These are phyloP conservation scores for Pyrenophora graminea DNA, from an alignment of 2,329 filamentous ascomycete species.

Conservation along the genomic window DNA sequence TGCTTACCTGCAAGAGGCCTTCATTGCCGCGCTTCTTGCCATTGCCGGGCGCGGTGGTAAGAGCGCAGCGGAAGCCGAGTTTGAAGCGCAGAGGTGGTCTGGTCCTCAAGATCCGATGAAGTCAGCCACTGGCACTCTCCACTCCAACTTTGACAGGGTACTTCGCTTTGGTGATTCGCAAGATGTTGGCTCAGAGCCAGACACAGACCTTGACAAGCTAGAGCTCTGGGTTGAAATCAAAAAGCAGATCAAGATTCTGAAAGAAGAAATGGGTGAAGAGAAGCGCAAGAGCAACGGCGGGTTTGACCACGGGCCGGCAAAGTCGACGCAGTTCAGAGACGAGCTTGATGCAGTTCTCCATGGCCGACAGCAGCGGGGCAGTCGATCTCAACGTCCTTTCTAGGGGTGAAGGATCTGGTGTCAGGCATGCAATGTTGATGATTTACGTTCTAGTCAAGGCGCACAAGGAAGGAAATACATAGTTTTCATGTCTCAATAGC, in stretches of 20 bases:
- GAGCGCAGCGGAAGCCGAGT: constrained; percentile 8
- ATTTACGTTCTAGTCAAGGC: too few relatives aligned
- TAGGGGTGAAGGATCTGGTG: too few relatives aligned
- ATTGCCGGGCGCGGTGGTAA: constrained; percentile 36
- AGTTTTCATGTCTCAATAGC: too few relatives aligned
- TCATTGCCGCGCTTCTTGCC: constrained; percentile 47
- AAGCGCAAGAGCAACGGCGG: neutral
- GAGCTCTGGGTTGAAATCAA: constrained; percentile 50
- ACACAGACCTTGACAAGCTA: constrained; percentile 42
- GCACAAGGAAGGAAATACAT: too few relatives aligned
- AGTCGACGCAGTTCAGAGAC: constrained; percentile 19
- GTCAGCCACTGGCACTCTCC: constrained; percentile 8
- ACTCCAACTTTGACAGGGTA: constrained; percentile 10
- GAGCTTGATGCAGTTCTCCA: constrained; percentile 32
- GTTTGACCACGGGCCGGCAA: neutral
- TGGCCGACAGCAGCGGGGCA: constrained; percentile 7
- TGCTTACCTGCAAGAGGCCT: constrained; percentile 53
- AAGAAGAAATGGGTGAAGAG: constrained; percentile 47
- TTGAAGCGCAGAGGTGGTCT: constrained; percentile 26
- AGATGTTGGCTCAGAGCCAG: neutral
- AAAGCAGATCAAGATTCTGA: constrained; percentile 49
- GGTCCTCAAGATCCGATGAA: constrained; percentile 36
- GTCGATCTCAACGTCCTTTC: too few relatives aligned
- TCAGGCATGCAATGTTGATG: too few relatives aligned
- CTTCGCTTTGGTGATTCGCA: neutral